Evolutionary conservation across 768 basidiomycete species (phyloP), one percentile per base, ranked within the genome.

Genomic region (Tricholoma sp.): DNA sequence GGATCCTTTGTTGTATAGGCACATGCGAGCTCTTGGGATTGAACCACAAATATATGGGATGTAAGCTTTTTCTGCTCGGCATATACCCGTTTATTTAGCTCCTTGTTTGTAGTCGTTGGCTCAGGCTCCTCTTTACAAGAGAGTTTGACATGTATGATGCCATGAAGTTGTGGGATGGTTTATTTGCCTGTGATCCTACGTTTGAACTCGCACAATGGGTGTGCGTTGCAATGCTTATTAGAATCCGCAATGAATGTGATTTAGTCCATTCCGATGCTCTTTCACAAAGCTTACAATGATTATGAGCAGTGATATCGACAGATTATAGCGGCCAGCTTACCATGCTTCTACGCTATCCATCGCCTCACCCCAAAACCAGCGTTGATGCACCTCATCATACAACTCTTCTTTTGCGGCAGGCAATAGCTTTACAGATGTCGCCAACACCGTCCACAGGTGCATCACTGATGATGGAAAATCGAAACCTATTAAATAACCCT

Each of bases 11-110:
- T 74, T 98, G 19, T 88, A 85, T 78, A 80, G 82, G 58, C 78
- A 81, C 52, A 76, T 99, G 74, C 86, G 91, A 62, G 80, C 79
- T 34, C 81, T 85, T 37, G 90, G 90, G 5, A 86, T 98, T 41
- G 97, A 99, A 70, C 94, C 95, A 4, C 97, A 98, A 68, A 89
- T 98, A 18, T 99, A 94, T 73, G 94, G 92, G 56, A 94, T 98
- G 89, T 94, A 71, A 70, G 91, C 4, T 74, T 10, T 31, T 58
- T 10, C 64, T 41, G 16, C 18, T 9, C 11, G 29, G 16, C 29
- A 16, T 39, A 54, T 22, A 14, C 10, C 7, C 11, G 53, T 59
- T 52, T 2, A 19, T 37, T 39, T 18, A 4, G 49, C 16, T 52
- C 51, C 21, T 18, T 24, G 18, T 45, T n/a, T 18, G 24, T 60